Evolutionary conservation across 768 basidiomycete species (phyloP).

Genomic region (Mycena indigotica): DNA sequence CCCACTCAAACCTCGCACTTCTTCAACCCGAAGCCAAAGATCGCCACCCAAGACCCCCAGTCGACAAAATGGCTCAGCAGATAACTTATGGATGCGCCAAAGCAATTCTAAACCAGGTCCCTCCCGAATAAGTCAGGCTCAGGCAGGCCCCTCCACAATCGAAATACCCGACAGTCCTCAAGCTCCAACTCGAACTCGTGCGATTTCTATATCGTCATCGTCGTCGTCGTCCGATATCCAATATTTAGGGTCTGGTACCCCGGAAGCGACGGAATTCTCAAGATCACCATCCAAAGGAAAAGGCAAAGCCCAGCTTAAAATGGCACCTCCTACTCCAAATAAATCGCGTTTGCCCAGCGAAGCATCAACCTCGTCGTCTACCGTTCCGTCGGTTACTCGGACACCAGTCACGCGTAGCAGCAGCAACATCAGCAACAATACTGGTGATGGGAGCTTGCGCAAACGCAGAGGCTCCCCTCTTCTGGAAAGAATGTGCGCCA

Average conservation of each 20-base stretch:
- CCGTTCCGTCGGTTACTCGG: not conserved
- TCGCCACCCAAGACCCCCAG: not conserved
- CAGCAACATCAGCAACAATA: no score
- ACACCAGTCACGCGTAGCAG: not conserved
- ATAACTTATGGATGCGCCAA: no score
- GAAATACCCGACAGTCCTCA: not conserved
- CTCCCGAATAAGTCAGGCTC: constrained; percentile 17
- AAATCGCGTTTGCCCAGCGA: not conserved
- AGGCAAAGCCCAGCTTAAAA: not conserved
- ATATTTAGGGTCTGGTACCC: no score
- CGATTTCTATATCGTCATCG: not conserved
- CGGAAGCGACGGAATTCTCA: no score
- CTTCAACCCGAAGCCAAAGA: not conserved
- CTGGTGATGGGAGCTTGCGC: not conserved
- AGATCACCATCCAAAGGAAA: no score
- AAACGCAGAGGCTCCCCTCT: not conserved
- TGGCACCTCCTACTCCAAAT: not conserved
- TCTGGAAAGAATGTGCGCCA: not conserved
- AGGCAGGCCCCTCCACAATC: not conserved
- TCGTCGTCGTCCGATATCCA: no score
- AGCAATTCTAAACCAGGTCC: constrained; percentile 14
- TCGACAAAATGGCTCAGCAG: no score
- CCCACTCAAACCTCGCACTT: not conserved
- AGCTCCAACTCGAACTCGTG: not conserved
- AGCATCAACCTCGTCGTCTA: not conserved